Evolutionary conservation across 805 yeast genomes (phyloP).

Genomic region (Saccharomyces jurei): DNA sequence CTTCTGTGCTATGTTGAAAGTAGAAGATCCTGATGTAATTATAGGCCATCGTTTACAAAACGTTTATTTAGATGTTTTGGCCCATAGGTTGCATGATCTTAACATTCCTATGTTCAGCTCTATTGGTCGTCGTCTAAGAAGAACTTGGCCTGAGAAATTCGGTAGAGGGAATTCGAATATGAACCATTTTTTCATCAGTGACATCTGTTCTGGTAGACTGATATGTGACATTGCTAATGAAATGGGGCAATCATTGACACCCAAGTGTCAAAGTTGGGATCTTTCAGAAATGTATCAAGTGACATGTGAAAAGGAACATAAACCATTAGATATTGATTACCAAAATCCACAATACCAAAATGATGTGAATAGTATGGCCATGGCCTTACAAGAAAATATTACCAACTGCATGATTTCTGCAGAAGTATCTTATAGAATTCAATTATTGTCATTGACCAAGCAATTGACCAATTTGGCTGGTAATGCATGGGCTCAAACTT

Average conservation of each 20-base stretch:
- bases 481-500: conserved; percentile 92
- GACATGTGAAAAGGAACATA: conserved; percentile 57
- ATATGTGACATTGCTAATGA: conserved; percentile 90
- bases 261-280: conserved; percentile 92
- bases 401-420: conserved; percentile 62
- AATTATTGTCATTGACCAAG: conserved; percentile 79
- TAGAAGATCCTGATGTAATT: conserved; percentile 86
- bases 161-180: conserved; percentile 46
- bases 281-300: conserved; percentile 82
- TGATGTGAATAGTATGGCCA: conserved; percentile 57
- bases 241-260: conserved; percentile 85
- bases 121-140: conserved; percentile 75
- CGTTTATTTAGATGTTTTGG: conserved; percentile 66
- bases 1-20: conserved; percentile 61
- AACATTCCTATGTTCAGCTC: conserved; percentile 70
- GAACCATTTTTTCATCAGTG: conserved; percentile 50
- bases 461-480: conserved; percentile 92
- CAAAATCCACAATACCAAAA: conserved; percentile 56
- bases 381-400: conserved; percentile 64
- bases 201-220: conserved; percentile 75
- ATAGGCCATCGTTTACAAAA: conserved; percentile 82
- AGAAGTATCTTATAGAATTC: conserved; percentile 72
- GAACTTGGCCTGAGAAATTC: conserved; percentile 68
- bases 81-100: conserved; percentile 72
- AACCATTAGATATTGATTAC: conserved; percentile 64